phyloP scores from a whole-genome alignment of 805 yeast species.

The Saccharomycopsis olivae region DNA sequence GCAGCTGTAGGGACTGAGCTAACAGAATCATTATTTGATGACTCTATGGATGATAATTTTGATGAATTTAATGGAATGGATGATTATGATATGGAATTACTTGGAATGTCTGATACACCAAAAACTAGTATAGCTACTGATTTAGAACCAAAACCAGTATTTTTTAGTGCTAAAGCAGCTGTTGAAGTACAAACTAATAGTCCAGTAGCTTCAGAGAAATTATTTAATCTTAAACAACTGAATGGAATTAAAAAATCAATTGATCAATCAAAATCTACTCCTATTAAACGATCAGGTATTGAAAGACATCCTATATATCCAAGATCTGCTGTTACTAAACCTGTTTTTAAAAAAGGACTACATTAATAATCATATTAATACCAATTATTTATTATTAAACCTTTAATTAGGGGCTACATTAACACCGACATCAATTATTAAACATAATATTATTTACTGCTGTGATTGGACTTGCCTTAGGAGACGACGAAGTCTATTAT shows the following conservation, averaged over 20 bases:
- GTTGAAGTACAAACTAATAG: constrained; percentile 39
- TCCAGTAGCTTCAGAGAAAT: constrained; percentile 27
- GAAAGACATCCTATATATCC: constrained; percentile 14
- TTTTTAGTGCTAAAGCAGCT: constrained; percentile 60
- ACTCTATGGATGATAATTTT: constrained; percentile 45
- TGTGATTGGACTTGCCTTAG: no score
- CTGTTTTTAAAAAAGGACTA: no score
- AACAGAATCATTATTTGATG: constrained; percentile 31
- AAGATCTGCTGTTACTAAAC: no score
- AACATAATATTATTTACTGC: no score
- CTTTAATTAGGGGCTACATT: no score
- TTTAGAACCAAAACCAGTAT: constrained; percentile 24
- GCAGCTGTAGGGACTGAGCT: constrained; percentile 1
- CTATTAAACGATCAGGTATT: constrained; percentile 35
- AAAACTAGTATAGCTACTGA: not conserved
- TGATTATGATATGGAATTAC: constrained; percentile 21
- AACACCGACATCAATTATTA: no score
- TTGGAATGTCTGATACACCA: not conserved
- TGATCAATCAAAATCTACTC: constrained; percentile 61
- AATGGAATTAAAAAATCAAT: constrained; percentile 40
- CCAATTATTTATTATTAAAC: no score
- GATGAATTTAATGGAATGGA: constrained; percentile 28
- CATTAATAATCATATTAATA: no score
- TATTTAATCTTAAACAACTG: constrained; percentile 49
- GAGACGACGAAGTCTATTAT: no score